Conservation (phyloP, 768 basidiomycete species). For the Mycena leptocephala region DNA sequence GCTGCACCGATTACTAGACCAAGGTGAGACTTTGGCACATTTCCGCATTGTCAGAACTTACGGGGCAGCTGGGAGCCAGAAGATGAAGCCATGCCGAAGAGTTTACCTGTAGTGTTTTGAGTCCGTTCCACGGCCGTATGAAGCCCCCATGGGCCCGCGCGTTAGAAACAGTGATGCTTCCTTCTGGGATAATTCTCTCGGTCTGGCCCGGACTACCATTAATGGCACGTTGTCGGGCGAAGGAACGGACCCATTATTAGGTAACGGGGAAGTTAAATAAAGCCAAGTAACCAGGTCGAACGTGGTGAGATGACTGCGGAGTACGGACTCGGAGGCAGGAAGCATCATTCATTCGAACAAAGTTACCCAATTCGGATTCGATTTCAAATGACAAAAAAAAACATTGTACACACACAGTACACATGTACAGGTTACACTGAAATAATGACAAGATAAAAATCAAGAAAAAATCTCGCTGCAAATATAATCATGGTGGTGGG, state of each 20-base stretch:
- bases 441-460: slow-evolving; percentile 35
- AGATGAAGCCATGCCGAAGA: slow-evolving; percentile 9
- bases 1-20: slow-evolving; percentile 11
- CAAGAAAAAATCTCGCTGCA: background rate
- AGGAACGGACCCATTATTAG: background rate
- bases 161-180: background rate
- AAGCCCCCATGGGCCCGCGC: background rate
- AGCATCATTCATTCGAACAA: too few relatives aligned
- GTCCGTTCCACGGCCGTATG: background rate
- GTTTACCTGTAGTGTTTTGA: background rate
- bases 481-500: background rate
- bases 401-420: background rate
- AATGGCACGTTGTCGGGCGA: background rate
- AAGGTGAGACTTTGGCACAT: background rate
- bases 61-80: slow-evolving; percentile 8
- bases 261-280: background rate
- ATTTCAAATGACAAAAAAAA: too few relatives aligned
- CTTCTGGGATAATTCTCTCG: background rate
- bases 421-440: slow-evolving; percentile 24
- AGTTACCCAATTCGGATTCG: background rate
- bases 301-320: background rate
- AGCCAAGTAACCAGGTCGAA: too few relatives aligned
- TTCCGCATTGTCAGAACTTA: slow-evolving; percentile 5
- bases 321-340: too few relatives aligned
- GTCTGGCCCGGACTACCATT: background rate